Evolutionary conservation across 2,329 filamentous ascomycete species (phyloP), one percentile per base, ranked within the genome.

Genomic region (Penicillium verrucosum): DNA sequence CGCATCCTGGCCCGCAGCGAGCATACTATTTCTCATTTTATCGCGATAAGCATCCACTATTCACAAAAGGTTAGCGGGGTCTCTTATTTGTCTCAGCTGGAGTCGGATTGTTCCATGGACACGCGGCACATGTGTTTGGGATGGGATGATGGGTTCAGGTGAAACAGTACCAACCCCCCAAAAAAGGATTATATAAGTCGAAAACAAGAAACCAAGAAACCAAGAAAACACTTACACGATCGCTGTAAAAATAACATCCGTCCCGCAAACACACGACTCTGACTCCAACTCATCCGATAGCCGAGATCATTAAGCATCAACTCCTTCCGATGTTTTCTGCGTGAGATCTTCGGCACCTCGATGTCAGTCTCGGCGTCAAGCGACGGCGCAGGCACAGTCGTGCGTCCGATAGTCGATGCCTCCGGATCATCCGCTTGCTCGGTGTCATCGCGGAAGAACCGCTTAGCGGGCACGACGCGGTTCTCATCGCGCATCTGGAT

Each of bases 251-350:
- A 97, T 46, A 96, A 81, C 40, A 88, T 91, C 65, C 91, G 84
- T 12, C 89, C 89, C 1, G 92, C 88, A 78, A 97, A 97, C 11
- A 93, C 90, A 68, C 93, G 83, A 72, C 92, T 94, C 77, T 97
- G 93, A 53, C 92, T 87, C 93, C 94, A 99, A 47, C 90, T 92
- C 89, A 99, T 95, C 45, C 93, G 86, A 73, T 95, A 96, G 2
- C 92, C 93, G 44, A 97, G 78, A 70, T 97, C 92, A 70, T 97
- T 97, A 60, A 97, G 78, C 47, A 90, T 85, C n/a, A 94, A 86
- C 72, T 97, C 93, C 77, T 90, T 94, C 48, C 82, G 84, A 48
- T 91, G 85, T 64, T 85, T 84, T 43, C 80, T 79, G 69, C 84
- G 86, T 48, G 86, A 86, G 73, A 92, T 86, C 57, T 86, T 82